These are phyloP conservation scores for Phanerochaete sordida DNA, from an alignment of 768 basidiomycete species.

Conservation along the genomic window DNA sequence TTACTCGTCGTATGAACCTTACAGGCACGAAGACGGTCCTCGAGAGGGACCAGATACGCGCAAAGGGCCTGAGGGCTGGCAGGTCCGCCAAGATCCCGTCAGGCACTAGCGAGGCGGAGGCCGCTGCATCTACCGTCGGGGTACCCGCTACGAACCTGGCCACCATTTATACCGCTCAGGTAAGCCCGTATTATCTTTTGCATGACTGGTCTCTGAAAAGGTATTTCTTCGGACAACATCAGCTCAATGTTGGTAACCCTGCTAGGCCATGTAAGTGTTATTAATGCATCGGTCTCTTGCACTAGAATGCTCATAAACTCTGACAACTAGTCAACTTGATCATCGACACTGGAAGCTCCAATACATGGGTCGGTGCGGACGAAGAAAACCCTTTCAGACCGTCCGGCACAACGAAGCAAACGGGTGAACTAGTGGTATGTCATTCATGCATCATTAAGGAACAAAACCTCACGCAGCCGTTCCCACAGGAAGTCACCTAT, in stretches of 20 bases:
- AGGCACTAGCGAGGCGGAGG: neutral
- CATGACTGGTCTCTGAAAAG: no score
- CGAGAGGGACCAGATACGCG: conserved; percentile 4
- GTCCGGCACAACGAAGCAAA: neutral
- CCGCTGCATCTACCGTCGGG: neutral
- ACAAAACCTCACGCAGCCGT: neutral
- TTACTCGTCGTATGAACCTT: conserved; percentile 6
- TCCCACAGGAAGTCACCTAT: conserved; percentile 44
- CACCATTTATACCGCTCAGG: conserved; percentile 5
- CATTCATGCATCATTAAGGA: neutral
- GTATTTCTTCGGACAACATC: no score
- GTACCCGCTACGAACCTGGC: conserved; percentile 2
- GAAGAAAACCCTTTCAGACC: neutral
- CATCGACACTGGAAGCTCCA: conserved; percentile 8
- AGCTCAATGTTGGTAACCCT: conserved; percentile 9
- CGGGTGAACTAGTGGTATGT: conserved; percentile 1
- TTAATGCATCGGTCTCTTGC: neutral
- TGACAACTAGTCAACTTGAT: conserved; percentile 2
- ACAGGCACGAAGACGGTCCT: conserved; percentile 1
- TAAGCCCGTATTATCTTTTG: neutral
- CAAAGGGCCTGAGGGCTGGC: neutral
- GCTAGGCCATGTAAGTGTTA: conserved; percentile 1
- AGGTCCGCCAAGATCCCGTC: neutral
- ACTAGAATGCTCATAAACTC: no score
- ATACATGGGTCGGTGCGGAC: conserved; percentile 5